Evolutionary conservation across 2,329 filamentous ascomycete genomes (phyloP).

Genomic region (Talaromyces sp.): DNA sequence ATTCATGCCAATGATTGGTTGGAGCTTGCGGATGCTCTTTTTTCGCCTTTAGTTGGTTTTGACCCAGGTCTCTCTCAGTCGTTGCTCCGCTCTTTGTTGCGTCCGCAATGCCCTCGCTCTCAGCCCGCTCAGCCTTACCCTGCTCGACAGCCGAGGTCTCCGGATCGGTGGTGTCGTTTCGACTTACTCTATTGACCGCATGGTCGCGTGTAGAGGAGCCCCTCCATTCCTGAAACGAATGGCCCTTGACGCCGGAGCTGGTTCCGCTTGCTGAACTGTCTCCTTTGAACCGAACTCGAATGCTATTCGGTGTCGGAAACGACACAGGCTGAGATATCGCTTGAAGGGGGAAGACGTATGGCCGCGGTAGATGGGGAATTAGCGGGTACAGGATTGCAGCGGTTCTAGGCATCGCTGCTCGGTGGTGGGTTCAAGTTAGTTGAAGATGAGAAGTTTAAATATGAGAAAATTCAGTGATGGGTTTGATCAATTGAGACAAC

Average conservation of each 20-base stretch:
- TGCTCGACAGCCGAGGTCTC: slow-evolving; percentile 20
- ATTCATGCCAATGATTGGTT: slow-evolving; percentile 49
- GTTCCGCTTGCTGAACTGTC: background rate
- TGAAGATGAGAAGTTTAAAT: background rate
- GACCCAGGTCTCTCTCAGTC: slow-evolving; percentile 33
- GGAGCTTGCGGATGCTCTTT: slow-evolving; percentile 47
- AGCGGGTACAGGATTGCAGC: slow-evolving; percentile 11
- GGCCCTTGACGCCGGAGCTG: background rate
- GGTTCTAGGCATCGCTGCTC: background rate
- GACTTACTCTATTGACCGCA: slow-evolving; percentile 22
- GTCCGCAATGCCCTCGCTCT: slow-evolving; percentile 24
- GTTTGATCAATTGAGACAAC: background rate
- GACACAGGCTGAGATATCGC: slow-evolving; percentile 13
- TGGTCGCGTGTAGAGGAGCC: slow-evolving; percentile 29
- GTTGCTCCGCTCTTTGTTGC: slow-evolving; percentile 35
- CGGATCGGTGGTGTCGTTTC: slow-evolving; percentile 29
- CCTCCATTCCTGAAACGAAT: slow-evolving; percentile 24
- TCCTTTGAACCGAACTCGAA: slow-evolving; percentile 14
- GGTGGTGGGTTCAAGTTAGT: background rate
- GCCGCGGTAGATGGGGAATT: slow-evolving; percentile 12
- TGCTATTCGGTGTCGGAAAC: slow-evolving; percentile 9
- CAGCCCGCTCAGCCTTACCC: slow-evolving; percentile 27
- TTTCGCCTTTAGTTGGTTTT: slow-evolving; percentile 36
- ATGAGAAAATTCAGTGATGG: background rate
- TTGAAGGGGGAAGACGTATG: slow-evolving; percentile 14